phyloP scores from a whole-genome alignment of 164 flowering plant genomes.

The Kalanchoe fedtschenkoi region DNA sequence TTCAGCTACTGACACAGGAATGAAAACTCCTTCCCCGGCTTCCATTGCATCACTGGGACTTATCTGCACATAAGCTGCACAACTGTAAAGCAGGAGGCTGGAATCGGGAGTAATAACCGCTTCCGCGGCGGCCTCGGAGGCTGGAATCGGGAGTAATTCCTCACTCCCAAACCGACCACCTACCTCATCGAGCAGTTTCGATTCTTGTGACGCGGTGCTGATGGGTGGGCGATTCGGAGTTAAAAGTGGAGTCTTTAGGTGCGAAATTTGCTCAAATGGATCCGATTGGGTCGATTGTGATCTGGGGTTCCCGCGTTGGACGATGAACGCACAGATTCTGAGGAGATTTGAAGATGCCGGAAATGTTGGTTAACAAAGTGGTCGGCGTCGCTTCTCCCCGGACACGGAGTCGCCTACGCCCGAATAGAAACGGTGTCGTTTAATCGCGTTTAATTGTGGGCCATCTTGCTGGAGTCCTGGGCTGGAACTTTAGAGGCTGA shows the following conservation, averaged over 20 bases:
- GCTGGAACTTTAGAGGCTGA: no score
- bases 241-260: not conserved
- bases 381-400: no score
- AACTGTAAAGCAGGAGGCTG: constrained; percentile 20
- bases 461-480: no score
- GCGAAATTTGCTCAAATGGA: not conserved
- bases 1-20: constrained; percentile 84
- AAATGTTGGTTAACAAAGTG: not conserved
- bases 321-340: no score
- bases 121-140: constrained; percentile 25
- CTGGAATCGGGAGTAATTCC: constrained; percentile 30
- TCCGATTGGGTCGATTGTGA: no score
- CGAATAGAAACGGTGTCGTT: no score
- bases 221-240: not conserved
- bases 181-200: not conserved
- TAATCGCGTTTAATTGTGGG: no score
- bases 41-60: constrained; percentile 59
- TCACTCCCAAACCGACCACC: not conserved
- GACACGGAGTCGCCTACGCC: no score
- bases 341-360: not conserved
- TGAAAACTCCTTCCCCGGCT: constrained; percentile 42
- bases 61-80: constrained; percentile 48
- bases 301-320: no score
- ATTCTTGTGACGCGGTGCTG: not conserved
- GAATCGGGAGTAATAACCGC: constrained; percentile 51